Conservation (phyloP, 192 early-diverging fungal species). For the Linnemannia zychae region DNA sequence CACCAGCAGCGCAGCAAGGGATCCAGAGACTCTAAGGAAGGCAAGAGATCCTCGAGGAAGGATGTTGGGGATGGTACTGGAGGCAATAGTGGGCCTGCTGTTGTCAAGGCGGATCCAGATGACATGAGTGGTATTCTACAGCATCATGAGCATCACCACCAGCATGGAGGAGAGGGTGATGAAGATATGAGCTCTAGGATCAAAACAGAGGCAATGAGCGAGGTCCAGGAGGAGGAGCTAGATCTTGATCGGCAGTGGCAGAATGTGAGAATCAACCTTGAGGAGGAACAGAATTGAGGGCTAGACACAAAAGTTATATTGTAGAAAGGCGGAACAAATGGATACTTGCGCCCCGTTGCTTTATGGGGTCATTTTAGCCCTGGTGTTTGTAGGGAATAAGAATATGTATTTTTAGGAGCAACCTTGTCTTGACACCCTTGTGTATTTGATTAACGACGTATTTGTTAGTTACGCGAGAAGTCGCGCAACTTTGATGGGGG, state of each 20-base stretch:
- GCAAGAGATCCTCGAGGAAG: neutral
- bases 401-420: too few species aligned
- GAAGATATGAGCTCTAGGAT: neutral
- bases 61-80: neutral
- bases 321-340: too few species aligned
- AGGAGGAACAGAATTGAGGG: neutral
- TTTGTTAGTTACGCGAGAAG: too few species aligned
- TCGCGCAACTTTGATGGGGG: too few species aligned
- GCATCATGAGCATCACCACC: too few species aligned
- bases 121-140: neutral
- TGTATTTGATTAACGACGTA: too few species aligned
- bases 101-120: neutral
- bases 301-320: neutral
- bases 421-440: too few species aligned
- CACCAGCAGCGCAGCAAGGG: neutral
- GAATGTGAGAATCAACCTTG: neutral
- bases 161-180: neutral
- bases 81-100: neutral
- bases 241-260: neutral
- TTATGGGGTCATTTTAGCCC: neutral
- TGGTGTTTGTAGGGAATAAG: conserved; percentile 3
- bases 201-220: neutral
- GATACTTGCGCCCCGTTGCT: too few species aligned
- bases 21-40: neutral
- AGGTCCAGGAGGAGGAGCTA: neutral